Percentiles rank a stretch among this genome's conserved stretches.
Conservation (phyloP, 2,329 filamentous ascomycete genomes). For the Diaporthe caulivora region DNA sequence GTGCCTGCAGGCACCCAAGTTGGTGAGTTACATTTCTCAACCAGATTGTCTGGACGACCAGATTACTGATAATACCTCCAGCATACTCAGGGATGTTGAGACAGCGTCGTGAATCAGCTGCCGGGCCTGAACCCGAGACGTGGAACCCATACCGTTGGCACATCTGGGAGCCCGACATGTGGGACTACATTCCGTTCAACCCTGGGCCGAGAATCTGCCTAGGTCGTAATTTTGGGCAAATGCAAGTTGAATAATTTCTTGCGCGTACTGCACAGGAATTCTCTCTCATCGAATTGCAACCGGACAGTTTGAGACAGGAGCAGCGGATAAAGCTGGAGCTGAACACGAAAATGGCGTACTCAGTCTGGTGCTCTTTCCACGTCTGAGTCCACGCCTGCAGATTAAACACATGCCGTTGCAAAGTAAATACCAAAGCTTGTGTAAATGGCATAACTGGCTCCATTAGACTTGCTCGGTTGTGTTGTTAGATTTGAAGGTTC, state of each 20-base stretch:
- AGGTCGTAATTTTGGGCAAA: neutral
- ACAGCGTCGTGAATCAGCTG: neutral
- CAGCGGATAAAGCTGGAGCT: neutral
- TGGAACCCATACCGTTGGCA: neutral
- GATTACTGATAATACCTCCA: neutral
- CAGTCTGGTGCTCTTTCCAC: neutral
- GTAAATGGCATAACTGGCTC: neutral
- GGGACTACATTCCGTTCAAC: neutral
- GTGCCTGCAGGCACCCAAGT: neutral
- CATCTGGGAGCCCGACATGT: neutral
- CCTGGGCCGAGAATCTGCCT: neutral
- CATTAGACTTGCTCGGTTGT: neutral
- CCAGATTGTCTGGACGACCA: neutral
- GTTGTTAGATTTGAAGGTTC: neutral
- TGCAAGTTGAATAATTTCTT: neutral
- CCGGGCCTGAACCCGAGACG: neutral
- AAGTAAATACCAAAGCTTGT: neutral
- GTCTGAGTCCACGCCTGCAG: neutral
- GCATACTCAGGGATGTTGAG: neutral
- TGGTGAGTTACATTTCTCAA: neutral
- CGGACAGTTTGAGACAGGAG: neutral
- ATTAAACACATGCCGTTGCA: neutral
- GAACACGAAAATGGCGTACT: neutral
- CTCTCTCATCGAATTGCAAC: neutral
- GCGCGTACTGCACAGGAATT: neutral